phyloP scores from a whole-genome alignment of 768 basidiomycete species.

The Suillus lakei region DNA sequence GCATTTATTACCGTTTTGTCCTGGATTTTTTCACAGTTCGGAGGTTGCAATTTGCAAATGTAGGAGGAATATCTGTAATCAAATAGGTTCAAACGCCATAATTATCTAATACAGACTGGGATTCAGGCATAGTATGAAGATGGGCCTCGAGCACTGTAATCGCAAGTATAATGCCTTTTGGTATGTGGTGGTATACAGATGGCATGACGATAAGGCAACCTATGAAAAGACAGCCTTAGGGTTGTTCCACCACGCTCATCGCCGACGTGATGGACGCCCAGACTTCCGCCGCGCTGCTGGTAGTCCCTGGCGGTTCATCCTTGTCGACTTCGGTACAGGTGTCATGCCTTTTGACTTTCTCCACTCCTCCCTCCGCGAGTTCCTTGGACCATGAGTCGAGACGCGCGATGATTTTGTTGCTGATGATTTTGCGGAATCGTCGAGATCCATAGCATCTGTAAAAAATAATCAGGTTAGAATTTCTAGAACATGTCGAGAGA shows the following conservation, averaged over 20 bases:
- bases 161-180: not conserved
- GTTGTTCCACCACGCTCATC: conserved; percentile 42
- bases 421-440: conserved; percentile 36
- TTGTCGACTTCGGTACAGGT: conserved; percentile 51
- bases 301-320: conserved; percentile 72
- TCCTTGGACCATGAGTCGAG: conserved; percentile 84
- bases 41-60: not conserved
- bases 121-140: not conserved
- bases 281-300: conserved; percentile 65
- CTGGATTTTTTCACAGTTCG: not conserved
- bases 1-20: not conserved
- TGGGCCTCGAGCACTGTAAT: not conserved
- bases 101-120: not conserved
- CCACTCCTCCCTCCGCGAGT: conserved; percentile 83
- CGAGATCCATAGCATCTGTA: conserved; percentile 61
- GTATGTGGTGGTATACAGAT: conserved; percentile 5
- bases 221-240: not conserved
- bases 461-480: not conserved
- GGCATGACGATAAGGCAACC: not conserved
- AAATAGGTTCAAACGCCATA: not conserved
- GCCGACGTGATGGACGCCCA: conserved; percentile 72
- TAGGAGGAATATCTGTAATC: not conserved
- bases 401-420: conserved; percentile 44
- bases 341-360: conserved; percentile 76
- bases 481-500: conserved; percentile 11